Conservation (phyloP, 257 asterid species). For the Plantago elongata region DNA sequence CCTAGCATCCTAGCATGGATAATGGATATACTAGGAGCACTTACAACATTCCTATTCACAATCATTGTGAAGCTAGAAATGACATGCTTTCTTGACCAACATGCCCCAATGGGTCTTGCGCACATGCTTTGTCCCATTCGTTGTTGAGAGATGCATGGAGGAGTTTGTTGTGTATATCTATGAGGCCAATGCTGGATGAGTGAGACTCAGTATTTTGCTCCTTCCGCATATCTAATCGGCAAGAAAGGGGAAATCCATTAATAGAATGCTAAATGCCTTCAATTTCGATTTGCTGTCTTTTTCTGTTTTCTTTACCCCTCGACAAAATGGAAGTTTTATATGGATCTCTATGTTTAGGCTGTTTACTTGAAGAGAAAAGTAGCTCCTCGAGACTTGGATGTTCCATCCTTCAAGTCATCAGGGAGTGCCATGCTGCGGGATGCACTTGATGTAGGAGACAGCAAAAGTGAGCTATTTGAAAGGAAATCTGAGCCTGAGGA, state of each 20-base stretch:
- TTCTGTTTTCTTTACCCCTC: neutral
- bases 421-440: slow-evolving; percentile 45
- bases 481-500: slow-evolving; percentile 59
- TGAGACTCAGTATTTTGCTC: slow-evolving; percentile 7
- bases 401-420: slow-evolving; percentile 47
- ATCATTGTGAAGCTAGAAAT: slow-evolving; percentile 8
- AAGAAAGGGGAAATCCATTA: slow-evolving; percentile 11
- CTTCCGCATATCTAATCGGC: slow-evolving; percentile 5
- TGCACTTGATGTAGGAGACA: slow-evolving; percentile 52
- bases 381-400: slow-evolving; percentile 42
- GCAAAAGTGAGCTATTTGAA: slow-evolving; percentile 49
- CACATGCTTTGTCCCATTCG: no score
- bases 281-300: neutral
- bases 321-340: slow-evolving; percentile 13
- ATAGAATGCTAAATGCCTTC: slow-evolving; percentile 4
- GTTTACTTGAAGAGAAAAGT: slow-evolving; percentile 74
- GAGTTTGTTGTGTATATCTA: neutral
- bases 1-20: no score
- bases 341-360: slow-evolving; percentile 46
- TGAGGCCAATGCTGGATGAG: neutral
- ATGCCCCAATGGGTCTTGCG: neutral
- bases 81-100: slow-evolving; percentile 1
- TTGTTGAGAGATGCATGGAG: no score
- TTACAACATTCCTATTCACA: neutral
- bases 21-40: no score